Evolutionary conservation across 352 stramenopile species (phyloP), one percentile per base, ranked within the genome.

Genomic region (Pythium plurisporium): DNA sequence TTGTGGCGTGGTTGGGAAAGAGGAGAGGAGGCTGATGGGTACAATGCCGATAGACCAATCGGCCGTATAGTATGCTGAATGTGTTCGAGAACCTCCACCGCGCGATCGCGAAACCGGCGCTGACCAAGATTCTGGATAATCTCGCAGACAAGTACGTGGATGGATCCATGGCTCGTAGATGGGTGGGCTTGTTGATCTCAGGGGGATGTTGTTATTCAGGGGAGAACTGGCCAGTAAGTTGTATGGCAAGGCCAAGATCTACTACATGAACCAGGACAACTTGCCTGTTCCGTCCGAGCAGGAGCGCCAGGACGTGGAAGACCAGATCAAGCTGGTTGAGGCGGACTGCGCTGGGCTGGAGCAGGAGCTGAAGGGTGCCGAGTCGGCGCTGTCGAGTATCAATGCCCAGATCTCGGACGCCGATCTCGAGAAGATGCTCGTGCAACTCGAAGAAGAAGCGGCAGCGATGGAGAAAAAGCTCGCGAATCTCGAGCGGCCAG

Each of bases 31-130:
- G n/a, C n/a, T n/a, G n/a, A n/a, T n/a, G n/a, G n/a, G n/a, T n/a
- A n/a, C n/a, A n/a, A n/a, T n/a, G n/a, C n/a, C 25, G 31, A 27
- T 29, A 91, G 82, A 87, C 72, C 2, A 93, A 93, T 62, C 76
- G 83, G 8, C 80, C 83, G 50, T 93, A 91, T 65, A 93, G 80
- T 65, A 64, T 91, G 61, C 67, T 93, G 9, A 93, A 93, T 67
- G 77, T 93, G 55, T 93, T 89, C 53, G 82, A 91, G 52, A 93
- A 93, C 57, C 65, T 93, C 67, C 83, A 93, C 50, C 73, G 76
- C 20, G 75, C 59, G 9, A 84, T 93, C 49, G 74, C 78, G 30
- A 91, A 93, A 58, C 68, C 76, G 10, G 79, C 76, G 30, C 62
- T 93, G n/a, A 85, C 77, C 17, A 89, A 85, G 65, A 66, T 89